A percentile compares a stretch with the other conserved stretches of the same genome.
These are phyloP conservation scores for Peronosclerospora sorghi DNA, from an alignment of 352 stramenopile species.

Conservation along the genomic window DNA sequence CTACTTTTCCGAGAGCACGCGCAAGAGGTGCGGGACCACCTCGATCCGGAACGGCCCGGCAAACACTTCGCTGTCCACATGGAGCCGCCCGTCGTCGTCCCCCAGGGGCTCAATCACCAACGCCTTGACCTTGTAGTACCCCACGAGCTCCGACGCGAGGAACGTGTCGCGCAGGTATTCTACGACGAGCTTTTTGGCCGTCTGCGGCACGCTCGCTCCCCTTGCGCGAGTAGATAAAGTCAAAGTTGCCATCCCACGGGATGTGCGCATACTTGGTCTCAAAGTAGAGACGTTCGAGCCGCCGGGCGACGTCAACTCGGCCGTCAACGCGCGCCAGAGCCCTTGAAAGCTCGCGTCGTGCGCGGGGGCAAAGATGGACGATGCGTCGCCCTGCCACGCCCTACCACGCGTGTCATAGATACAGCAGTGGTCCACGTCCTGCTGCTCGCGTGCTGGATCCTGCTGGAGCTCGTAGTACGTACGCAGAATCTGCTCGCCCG, in stretches of 20 bases:
- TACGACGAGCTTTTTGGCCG: slow-evolving; percentile 34
- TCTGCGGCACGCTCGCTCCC: slow-evolving; percentile 32
- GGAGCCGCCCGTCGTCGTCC: slow-evolving; percentile 53
- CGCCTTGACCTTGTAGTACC: slow-evolving; percentile 73
- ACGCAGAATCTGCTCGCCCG: slow-evolving; percentile 42
- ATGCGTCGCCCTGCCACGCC: slow-evolving; percentile 49
- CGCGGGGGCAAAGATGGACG: slow-evolving; percentile 46
- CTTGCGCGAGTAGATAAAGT: slow-evolving; percentile 60
- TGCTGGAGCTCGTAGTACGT: slow-evolving; percentile 67
- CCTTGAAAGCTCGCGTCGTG: slow-evolving; percentile 47
- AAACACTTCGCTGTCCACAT: slow-evolving; percentile 71
- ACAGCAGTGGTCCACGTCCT: slow-evolving; percentile 66
- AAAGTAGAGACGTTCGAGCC: slow-evolving; percentile 75
- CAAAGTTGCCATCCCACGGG: slow-evolving; percentile 71
- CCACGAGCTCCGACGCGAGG: slow-evolving; percentile 42
- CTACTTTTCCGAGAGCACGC: slow-evolving; percentile 72
- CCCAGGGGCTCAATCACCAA: slow-evolving; percentile 56
- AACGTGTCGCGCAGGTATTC: slow-evolving; percentile 48
- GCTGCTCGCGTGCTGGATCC: slow-evolving; percentile 45
- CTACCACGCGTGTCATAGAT: slow-evolving; percentile 50
- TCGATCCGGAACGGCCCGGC: slow-evolving; percentile 57
- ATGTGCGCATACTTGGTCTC: slow-evolving; percentile 71
- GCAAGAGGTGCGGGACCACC: slow-evolving; percentile 56
- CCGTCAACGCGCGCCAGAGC: slow-evolving; percentile 38
- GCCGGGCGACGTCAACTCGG: slow-evolving; percentile 41